phyloP scores from a whole-genome alignment of 169 alveolate species.

The Eimeria maxima region DNA sequence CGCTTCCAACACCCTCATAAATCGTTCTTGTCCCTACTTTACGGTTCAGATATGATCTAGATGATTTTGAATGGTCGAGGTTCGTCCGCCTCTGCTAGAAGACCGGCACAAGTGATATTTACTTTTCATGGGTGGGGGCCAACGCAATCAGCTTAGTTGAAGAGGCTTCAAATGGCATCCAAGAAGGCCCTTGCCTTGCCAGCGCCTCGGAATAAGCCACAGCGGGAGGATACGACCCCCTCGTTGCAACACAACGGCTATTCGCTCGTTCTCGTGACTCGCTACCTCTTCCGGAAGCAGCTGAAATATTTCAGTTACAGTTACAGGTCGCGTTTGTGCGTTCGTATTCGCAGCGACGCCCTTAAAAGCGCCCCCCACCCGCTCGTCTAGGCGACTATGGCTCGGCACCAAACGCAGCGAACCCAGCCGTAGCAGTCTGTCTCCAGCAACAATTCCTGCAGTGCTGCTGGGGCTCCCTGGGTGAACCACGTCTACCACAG shows the following conservation, averaged over 20 bases:
- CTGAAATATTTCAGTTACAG: background rate
- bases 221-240: slow-evolving; percentile 8
- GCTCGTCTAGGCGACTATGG: background rate
- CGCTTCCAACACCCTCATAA: no score
- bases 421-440: slow-evolving; percentile 43
- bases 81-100: no score
- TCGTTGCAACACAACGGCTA: slow-evolving; percentile 42
- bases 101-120: no score
- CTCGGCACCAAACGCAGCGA: slow-evolving; percentile 10
- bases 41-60: background rate
- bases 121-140: no score
- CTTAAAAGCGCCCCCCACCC: background rate
- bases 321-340: background rate
- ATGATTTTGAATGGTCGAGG: background rate
- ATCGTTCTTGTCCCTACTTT: no score
- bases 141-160: background rate
- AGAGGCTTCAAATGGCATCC: slow-evolving; percentile 42
- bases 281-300: background rate
- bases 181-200: slow-evolving; percentile 47
- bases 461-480: slow-evolving; percentile 56
- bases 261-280: slow-evolving; percentile 10
- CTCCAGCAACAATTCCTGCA: slow-evolving; percentile 57
- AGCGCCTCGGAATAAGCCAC: slow-evolving; percentile 33
- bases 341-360: background rate
- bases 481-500: slow-evolving; percentile 43